These are phyloP conservation scores for Nannochloropsis granulata DNA, from an alignment of 108 stramenopile species.

Conservation along the genomic window DNA sequence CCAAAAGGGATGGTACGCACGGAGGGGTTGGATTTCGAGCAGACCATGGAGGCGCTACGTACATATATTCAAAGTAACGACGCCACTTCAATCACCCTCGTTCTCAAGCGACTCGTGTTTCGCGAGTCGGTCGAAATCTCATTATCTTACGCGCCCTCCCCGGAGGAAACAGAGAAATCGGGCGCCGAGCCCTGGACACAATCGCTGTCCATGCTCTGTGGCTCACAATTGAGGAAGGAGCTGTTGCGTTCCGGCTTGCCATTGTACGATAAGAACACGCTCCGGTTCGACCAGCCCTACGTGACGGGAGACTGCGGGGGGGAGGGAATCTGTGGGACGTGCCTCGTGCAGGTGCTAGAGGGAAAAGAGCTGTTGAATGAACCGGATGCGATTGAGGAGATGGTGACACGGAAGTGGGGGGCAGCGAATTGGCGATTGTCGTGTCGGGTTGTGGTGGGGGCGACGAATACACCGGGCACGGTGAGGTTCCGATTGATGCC, in stretches of 20 bases:
- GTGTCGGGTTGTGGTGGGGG: conserved; percentile 11
- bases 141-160: not conserved
- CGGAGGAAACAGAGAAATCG: not conserved
- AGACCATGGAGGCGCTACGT: conserved; percentile 12
- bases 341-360: conserved; percentile 22
- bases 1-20: conserved; percentile 14
- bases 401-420: conserved; percentile 10
- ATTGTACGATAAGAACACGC: conserved; percentile 17
- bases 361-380: conserved; percentile 11
- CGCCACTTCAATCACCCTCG: conserved; percentile 12
- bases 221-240: conserved; percentile 24
- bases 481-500: conserved; percentile 10
- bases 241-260: conserved; percentile 22
- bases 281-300: conserved; percentile 31
- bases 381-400: conserved; percentile 9
- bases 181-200: not conserved
- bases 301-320: conserved; percentile 31
- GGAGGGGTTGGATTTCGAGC: conserved; percentile 25
- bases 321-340: conserved; percentile 29
- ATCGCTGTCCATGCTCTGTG: not conserved
- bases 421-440: conserved; percentile 22
- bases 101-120: conserved; percentile 20
- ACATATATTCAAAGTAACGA: not conserved
- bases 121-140: conserved; percentile 10
- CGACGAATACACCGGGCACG: not conserved